Percentiles rank a stretch among this genome's conserved stretches.
phyloP scores from a whole-genome alignment of 345 rosid species.

The Mangifera indica region DNA sequence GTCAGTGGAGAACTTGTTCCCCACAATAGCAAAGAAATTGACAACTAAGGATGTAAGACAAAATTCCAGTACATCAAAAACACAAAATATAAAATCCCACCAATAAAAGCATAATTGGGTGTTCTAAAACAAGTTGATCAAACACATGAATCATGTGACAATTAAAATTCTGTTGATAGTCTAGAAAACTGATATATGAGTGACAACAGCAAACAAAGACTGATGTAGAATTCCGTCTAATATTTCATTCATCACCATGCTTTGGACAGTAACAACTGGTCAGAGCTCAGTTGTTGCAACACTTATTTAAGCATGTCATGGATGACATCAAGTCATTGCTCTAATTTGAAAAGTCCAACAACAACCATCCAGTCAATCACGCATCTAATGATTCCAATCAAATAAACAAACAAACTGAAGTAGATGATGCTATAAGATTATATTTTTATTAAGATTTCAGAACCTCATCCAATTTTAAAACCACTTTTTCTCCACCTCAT shows the following conservation, averaged over 20 bases:
- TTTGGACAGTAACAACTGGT: background rate
- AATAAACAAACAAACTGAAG: slow-evolving; percentile 8
- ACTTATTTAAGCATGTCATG: slow-evolving; percentile 14
- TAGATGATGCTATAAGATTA: slow-evolving; percentile 14
- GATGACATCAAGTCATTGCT: slow-evolving; percentile 13
- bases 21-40: slow-evolving; percentile 9
- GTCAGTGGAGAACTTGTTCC: slow-evolving; percentile 15
- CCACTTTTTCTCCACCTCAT: slow-evolving; percentile 20
- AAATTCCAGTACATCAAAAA: slow-evolving; percentile 7
- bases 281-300: slow-evolving; percentile 11
- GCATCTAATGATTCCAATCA: slow-evolving; percentile 8
- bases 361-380: slow-evolving; percentile 2
- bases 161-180: background rate
- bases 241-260: background rate
- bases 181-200: slow-evolving; percentile 12
- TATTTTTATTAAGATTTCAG: slow-evolving; percentile 6
- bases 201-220: slow-evolving; percentile 2
- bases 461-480: slow-evolving; percentile 29
- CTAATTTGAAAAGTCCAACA: slow-evolving; percentile 17
- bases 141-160: slow-evolving; percentile 3
- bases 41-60: slow-evolving; percentile 20
- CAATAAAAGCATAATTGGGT: slow-evolving; percentile 7
- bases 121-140: slow-evolving; percentile 26
- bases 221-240: background rate
- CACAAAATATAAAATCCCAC: slow-evolving; percentile 18